These are phyloP conservation scores for Cardamine occulta DNA, from an alignment of 345 rosid genomes.

Conservation along the genomic window DNA sequence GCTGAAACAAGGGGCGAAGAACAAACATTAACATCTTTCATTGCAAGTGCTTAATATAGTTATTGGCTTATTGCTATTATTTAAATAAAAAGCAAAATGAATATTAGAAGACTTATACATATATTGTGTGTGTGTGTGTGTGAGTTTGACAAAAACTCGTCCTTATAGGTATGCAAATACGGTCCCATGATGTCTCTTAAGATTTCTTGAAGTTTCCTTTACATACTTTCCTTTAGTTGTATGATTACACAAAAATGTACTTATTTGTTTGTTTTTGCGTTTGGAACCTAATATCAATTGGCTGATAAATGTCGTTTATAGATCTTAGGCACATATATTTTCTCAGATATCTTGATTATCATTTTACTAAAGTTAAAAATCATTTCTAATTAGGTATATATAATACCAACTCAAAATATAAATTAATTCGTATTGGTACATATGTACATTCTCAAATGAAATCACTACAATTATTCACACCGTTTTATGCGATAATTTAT, in stretches of 20 bases:
- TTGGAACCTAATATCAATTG: conserved; percentile 15
- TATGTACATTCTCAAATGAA: not conserved
- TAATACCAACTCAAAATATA: not conserved
- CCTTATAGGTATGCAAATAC: conserved; percentile 31
- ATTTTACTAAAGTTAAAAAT: not conserved
- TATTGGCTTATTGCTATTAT: not conserved
- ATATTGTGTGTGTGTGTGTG: not conserved
- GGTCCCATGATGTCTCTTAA: conserved; percentile 37
- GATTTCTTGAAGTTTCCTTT: conserved; percentile 25
- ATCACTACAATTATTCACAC: not conserved
- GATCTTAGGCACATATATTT: conserved; percentile 1
- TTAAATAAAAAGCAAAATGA: conserved; percentile 16
- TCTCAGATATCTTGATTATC: conserved; percentile 1
- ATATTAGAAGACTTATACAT: not conserved
- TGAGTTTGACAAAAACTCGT: conserved; percentile 36
- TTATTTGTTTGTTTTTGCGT: not conserved
- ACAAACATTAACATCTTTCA: conserved; percentile 14
- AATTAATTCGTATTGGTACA: not conserved
- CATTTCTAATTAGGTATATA: not conserved
- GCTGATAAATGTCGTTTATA: not conserved
- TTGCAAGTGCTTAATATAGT: not conserved
- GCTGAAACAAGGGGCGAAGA: conserved; percentile 26
- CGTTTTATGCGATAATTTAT: not conserved
- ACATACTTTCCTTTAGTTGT: not conserved
- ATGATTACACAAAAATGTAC: conserved; percentile 1